Evolutionary conservation across 495 filamentous ascomycete genomes (phyloP).

Genomic region (Podospora australis): DNA sequence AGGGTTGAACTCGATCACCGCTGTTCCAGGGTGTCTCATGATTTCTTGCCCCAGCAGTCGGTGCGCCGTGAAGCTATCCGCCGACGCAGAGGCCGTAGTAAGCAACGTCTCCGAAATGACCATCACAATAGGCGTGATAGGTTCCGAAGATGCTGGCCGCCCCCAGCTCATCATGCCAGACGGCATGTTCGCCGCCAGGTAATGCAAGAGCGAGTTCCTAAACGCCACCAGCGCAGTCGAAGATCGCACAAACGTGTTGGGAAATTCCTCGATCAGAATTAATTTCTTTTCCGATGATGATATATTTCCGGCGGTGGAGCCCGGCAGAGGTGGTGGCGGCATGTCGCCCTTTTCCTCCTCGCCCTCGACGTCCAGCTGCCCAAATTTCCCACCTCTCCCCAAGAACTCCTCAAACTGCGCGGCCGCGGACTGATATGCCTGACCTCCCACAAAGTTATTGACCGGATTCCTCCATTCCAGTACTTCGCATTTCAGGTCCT

Average conservation of each 20-base stretch:
- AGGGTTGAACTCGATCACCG: constrained; percentile 82
- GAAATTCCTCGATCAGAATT: constrained; percentile 91
- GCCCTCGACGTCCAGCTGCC: constrained; percentile 59
- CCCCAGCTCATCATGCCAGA: constrained; percentile 34
- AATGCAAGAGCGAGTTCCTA: constrained; percentile 64
- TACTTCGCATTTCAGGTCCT: constrained; percentile 62
- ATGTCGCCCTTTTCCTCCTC: constrained; percentile 17
- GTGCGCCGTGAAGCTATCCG: constrained; percentile 86
- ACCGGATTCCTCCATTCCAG: constrained; percentile 88
- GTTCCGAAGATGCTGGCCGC: constrained; percentile 17
- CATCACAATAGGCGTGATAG: constrained; percentile 72
- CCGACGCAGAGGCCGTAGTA: constrained; percentile 64
- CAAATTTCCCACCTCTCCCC: constrained; percentile 67
- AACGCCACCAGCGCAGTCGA: constrained; percentile 67
- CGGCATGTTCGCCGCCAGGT: constrained; percentile 56
- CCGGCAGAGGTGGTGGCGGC: constrained; percentile 13
- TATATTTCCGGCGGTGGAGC: not conserved
- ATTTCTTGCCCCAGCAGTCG: constrained; percentile 81
- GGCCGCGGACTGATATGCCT: constrained; percentile 53
- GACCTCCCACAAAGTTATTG: constrained; percentile 48
- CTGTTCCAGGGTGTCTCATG: constrained; percentile 65
- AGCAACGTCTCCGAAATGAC: constrained; percentile 84
- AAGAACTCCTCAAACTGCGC: constrained; percentile 90
- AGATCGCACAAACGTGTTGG: constrained; percentile 65
- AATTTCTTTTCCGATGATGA: constrained; percentile 37